A percentile compares a stretch with the other conserved stretches of the same genome.
These are phyloP conservation scores for Dendrobium nobile DNA, from an alignment of 106 monocot genomes.

Conservation along the genomic window DNA sequence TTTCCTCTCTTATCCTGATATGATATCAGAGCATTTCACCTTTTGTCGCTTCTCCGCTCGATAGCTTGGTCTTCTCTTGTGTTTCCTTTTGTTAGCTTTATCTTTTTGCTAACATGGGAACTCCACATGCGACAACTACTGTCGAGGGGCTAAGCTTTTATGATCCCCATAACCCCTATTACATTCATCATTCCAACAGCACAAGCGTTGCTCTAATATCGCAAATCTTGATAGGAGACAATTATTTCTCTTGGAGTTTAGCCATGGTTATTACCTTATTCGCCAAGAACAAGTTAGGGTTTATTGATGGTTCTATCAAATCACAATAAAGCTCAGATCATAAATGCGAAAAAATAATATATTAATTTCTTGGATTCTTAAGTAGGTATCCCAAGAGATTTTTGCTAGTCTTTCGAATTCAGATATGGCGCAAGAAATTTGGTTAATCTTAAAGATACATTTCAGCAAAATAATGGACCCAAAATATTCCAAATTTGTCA, in stretches of 20 bases:
- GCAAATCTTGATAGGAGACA: background rate
- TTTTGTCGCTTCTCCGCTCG: too few relatives aligned
- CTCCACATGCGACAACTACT: background rate
- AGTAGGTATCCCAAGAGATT: background rate
- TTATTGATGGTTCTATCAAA: background rate
- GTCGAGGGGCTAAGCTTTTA: background rate
- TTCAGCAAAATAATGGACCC: background rate
- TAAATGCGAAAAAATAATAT: background rate
- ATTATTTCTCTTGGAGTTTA: background rate
- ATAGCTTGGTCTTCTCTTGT: too few relatives aligned
- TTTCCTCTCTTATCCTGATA: too few relatives aligned
- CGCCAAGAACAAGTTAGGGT: background rate
- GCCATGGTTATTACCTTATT: background rate
- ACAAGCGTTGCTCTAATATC: background rate
- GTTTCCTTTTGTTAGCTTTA: too few relatives aligned
- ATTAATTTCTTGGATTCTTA: background rate
- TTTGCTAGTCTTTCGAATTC: background rate
- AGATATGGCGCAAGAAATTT: background rate
- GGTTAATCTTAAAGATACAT: background rate
- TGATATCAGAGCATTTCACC: too few relatives aligned
- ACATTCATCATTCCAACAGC: background rate
- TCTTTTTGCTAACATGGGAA: too few relatives aligned
- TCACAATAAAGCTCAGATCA: background rate
- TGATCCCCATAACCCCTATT: background rate
- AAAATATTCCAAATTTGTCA: background rate